Conservation (phyloP, 2,329 filamentous ascomycete species). For the Pseudogymnoascus sp. region DNA sequence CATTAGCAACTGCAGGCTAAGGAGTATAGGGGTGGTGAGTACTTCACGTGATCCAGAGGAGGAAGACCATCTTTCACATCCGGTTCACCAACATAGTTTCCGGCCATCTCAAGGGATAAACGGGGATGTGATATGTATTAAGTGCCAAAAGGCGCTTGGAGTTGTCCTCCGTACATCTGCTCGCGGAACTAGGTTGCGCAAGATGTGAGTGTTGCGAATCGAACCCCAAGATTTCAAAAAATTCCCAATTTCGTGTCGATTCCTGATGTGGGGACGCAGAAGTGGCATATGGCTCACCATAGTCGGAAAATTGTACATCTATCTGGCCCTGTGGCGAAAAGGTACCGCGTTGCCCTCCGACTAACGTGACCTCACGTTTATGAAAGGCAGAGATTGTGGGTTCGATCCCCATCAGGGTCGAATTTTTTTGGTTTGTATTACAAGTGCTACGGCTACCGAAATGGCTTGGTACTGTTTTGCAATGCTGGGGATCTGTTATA, state of each 20-base stretch:
- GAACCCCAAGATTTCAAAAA: neutral
- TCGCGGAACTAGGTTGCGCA: neutral
- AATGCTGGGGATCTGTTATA: neutral
- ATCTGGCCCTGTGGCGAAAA: constrained; percentile 9
- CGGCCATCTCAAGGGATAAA: neutral
- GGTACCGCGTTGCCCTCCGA: constrained; percentile 10
- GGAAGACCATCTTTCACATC: neutral
- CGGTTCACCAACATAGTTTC: neutral
- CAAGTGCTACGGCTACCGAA: neutral
- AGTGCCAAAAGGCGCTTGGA: neutral
- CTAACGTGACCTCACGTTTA: constrained; percentile 7
- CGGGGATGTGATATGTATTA: neutral
- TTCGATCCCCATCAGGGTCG: constrained; percentile 11
- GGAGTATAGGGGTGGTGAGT: neutral
- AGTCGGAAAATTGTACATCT: neutral
- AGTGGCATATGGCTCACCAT: neutral
- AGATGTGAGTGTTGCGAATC: neutral
- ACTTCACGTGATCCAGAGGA: constrained; percentile 7
- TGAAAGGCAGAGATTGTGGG: constrained; percentile 11
- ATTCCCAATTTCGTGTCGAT: neutral
- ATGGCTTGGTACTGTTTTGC: neutral
- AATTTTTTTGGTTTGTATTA: neutral
- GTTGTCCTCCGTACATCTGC: neutral
- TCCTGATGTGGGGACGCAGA: too few species aligned
- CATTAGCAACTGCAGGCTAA: neutral